Base-by-base conservation (phyloP, 495 filamentous ascomycete species). In the Chaetomium cochliodes region DNA sequence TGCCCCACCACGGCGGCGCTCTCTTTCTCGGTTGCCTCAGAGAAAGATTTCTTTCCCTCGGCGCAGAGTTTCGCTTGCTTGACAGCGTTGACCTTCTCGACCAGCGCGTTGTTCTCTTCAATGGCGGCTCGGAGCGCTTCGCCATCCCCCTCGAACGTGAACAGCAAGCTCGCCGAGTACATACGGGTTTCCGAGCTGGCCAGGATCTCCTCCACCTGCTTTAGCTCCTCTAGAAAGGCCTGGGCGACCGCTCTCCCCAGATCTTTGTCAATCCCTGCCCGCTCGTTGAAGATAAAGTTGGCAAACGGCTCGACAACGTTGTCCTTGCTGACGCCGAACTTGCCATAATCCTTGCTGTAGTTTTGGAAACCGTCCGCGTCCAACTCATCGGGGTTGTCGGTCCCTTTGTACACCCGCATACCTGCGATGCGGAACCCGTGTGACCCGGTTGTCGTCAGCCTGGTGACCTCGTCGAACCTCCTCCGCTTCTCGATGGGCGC, bases 141-240 rank as follows among this genome's bases (percentile, higher is more conserved):
- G 23, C 84, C 84, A 71, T 97, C 91, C 16, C 96, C 94, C 76
- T 98, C 94, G 67, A 96, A 98, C 11, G 96, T 88, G 51, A 97
- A 90, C 25, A 98, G 82, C 15, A 98, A 77, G 72, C 91, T 96
- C 0, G 93, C 84, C 2, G 91, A 93, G 74, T 93, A 97, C 93
- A 98, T 98, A 61, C 93, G 84, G 73, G 89, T 93, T 77, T 97
- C 93, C 67, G 90, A 84, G 0, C 75, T 80, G 72, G 92, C 86
- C 13, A 97, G 79, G 0, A 88, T 80, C 25, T 83, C 72, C 67
- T 87, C 83, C 11, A 92, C 81, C 28, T 81, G 82, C 64, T 75
- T 77, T 22, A 97, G 78, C 66, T 96, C 90, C 2, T 82, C 80
- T 15, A 86, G 73, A 60, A 97, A 86, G 56, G 86, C 81, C 26